These are phyloP conservation scores for Halophytophthora batemanensis DNA, from an alignment of 352 stramenopile species.

Conservation along the genomic window DNA sequence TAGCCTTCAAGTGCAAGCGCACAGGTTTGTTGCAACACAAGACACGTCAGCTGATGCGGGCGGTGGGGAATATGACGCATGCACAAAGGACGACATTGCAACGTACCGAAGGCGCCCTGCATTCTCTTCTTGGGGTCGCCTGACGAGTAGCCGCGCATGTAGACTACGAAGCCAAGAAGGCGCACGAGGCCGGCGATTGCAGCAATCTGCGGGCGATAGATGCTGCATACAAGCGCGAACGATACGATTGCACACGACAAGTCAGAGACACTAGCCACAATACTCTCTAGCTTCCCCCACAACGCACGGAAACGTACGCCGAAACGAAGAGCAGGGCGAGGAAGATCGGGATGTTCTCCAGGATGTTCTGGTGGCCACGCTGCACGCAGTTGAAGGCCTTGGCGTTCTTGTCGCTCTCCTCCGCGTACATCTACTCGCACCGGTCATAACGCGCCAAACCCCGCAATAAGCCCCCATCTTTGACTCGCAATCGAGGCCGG, in stretches of 20 bases:
- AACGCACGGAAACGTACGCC: constrained; percentile 30
- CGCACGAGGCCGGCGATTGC: constrained; percentile 55
- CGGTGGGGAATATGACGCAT: not conserved
- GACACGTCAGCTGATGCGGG: not conserved
- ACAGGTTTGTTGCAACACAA: not conserved
- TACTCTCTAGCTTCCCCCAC: not conserved
- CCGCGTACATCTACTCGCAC: constrained; percentile 77
- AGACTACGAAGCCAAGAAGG: constrained; percentile 57
- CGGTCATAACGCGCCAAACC: not conserved
- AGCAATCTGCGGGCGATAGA: constrained; percentile 57
- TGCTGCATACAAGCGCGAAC: constrained; percentile 21
- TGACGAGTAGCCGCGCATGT: constrained; percentile 61
- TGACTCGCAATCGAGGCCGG: no score
- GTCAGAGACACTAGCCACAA: not conserved
- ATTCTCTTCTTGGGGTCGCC: constrained; percentile 61
- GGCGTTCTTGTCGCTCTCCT: constrained; percentile 86
- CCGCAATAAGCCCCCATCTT: not conserved
- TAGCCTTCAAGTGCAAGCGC: constrained; percentile 33
- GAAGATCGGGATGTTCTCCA: constrained; percentile 85
- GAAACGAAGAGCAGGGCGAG: constrained; percentile 54
- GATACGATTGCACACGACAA: not conserved
- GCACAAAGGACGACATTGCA: not conserved
- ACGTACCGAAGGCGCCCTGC: constrained; percentile 58
- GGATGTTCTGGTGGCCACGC: constrained; percentile 89
- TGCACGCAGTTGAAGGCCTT: constrained; percentile 91